Percentiles rank a stretch among this genome's conserved stretches.
Evolutionary conservation across 2,329 filamentous ascomycete species (phyloP).

Genomic region (Zymoseptoria brevis): DNA sequence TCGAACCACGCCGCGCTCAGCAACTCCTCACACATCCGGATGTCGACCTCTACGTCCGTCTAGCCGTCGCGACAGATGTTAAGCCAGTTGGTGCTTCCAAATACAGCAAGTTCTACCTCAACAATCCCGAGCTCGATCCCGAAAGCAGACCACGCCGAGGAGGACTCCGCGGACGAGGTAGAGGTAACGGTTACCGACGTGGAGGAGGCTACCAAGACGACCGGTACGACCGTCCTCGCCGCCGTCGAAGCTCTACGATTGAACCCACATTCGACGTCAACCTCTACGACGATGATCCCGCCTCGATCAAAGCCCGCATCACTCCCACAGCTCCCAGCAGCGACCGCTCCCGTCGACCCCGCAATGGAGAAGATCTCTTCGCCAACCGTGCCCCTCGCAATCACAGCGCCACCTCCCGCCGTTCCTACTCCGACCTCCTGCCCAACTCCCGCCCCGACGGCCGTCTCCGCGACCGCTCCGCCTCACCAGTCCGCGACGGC

Average conservation of each 20-base stretch:
- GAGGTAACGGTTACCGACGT: constrained; percentile 36
- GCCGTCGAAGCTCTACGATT: constrained; percentile 19
- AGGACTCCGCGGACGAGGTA: constrained; percentile 6
- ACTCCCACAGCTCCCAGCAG: constrained; percentile 2
- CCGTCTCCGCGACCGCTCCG: constrained; percentile 51
- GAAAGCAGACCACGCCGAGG: constrained; percentile 35
- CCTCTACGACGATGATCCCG: constrained; percentile 69
- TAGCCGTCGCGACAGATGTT: constrained; percentile 66
- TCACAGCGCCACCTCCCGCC: neutral
- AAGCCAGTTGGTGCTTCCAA: constrained; percentile 73
- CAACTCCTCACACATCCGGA: constrained; percentile 60
- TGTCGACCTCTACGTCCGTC: constrained; percentile 60
- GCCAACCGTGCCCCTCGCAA: constrained; percentile 4
- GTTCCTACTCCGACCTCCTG: neutral
- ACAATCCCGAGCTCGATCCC: constrained; percentile 83
- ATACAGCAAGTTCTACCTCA: constrained; percentile 82
- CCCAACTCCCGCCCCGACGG: constrained; percentile 26
- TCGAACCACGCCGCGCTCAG: constrained; percentile 64
- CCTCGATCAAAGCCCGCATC: constrained; percentile 5
- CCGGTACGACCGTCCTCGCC: constrained; percentile 36
- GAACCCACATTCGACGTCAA: constrained; percentile 57
- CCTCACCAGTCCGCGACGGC: constrained; percentile 46
- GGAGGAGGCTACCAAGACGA: constrained; percentile 53
- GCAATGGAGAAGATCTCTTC: constrained; percentile 11
- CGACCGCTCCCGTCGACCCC: constrained; percentile 1